Conservation (phyloP, 768 basidiomycete genomes). For the Nidula microcarpa region DNA sequence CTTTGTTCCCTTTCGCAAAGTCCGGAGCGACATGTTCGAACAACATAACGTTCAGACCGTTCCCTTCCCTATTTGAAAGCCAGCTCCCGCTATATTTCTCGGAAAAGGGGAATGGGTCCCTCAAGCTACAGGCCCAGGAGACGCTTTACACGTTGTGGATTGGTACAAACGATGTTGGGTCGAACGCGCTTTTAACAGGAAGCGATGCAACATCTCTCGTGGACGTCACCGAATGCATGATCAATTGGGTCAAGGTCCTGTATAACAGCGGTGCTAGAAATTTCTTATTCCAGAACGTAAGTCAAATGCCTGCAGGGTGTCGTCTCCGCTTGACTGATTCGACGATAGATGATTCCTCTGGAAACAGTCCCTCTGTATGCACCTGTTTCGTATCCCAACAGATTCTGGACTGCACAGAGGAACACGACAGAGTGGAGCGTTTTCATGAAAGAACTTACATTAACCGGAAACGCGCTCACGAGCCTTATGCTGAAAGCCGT, state of each 20-base stretch:
- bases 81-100: slow-evolving; percentile 53
- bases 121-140: slow-evolving; percentile 33
- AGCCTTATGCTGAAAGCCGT: slow-evolving; percentile 46
- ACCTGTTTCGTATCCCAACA: slow-evolving; percentile 40
- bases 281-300: slow-evolving; percentile 67
- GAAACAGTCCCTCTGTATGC: slow-evolving; percentile 46
- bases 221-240: slow-evolving; percentile 52
- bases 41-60: slow-evolving; percentile 52
- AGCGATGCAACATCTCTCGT: slow-evolving; percentile 50
- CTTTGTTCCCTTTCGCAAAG: slow-evolving; percentile 54
- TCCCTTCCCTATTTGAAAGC: slow-evolving; percentile 55
- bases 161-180: slow-evolving; percentile 65
- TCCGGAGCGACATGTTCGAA: slow-evolving; percentile 69
- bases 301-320: slow-evolving; percentile 10
- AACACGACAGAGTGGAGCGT: slow-evolving; percentile 60
- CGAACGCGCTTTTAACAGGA: slow-evolving; percentile 49
- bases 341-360: slow-evolving; percentile 54
- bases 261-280: slow-evolving; percentile 61
- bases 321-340: not conserved
- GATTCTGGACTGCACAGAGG: slow-evolving; percentile 45
- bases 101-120: slow-evolving; percentile 35
- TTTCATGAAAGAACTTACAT: slow-evolving; percentile 49
- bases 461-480: slow-evolving; percentile 49
- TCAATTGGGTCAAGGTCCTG: slow-evolving; percentile 56
- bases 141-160: slow-evolving; percentile 70